Evolutionary conservation across 108 stramenopile genomes (phyloP).

Genomic region (Epipyxis sp.): DNA sequence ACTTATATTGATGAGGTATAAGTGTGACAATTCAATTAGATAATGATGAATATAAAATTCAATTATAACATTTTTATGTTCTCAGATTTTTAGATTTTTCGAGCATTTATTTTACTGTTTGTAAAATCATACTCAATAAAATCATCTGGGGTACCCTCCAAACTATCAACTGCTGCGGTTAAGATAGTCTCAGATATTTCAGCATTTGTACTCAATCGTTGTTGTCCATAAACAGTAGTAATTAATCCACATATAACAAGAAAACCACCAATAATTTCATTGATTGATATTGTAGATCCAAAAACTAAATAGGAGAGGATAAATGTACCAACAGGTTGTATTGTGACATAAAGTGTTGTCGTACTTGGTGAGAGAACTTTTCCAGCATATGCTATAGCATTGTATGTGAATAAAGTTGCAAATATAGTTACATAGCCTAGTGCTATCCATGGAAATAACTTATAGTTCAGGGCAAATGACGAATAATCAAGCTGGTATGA

Average conservation of each 20-base stretch:
- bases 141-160: too few relatives aligned
- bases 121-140: too few relatives aligned
- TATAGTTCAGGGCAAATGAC: neutral
- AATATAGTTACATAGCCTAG: constrained; percentile 43
- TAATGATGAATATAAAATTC: too few relatives aligned
- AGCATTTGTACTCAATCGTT: too few relatives aligned
- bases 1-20: too few relatives aligned
- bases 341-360: constrained; percentile 41
- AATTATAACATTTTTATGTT: too few relatives aligned
- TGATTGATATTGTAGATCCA: constrained; percentile 17
- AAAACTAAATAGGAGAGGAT: constrained; percentile 44
- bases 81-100: too few relatives aligned
- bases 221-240: constrained; percentile 28
- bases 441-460: constrained; percentile 44
- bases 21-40: too few relatives aligned
- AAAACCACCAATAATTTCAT: constrained; percentile 37
- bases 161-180: too few relatives aligned
- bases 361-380: constrained; percentile 41
- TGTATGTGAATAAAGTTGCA: constrained; percentile 47
- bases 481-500: neutral
- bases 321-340: constrained; percentile 43
- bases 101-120: too few relatives aligned
- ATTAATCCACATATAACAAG: constrained; percentile 33
- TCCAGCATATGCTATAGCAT: constrained; percentile 49
- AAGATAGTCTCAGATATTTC: too few relatives aligned